phyloP scores from a whole-genome alignment of 805 yeast species.

The Alloascoidea africana region DNA sequence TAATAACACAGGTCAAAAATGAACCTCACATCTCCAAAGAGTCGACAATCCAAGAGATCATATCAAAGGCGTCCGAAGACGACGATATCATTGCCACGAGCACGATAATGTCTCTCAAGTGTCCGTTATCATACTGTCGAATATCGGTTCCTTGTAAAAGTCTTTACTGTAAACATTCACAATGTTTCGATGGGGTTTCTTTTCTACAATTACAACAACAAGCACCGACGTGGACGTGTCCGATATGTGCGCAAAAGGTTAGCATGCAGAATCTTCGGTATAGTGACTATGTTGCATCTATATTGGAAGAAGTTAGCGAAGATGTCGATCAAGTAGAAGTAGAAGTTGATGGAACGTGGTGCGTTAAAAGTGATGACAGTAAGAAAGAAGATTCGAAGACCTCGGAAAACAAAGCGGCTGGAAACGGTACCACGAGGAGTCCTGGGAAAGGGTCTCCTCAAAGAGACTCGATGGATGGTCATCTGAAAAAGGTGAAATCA shows the following conservation, averaged over 20 bases:
- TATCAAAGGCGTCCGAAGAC: slow-evolving; percentile 28
- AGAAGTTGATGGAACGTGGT: slow-evolving; percentile 65
- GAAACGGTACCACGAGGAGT: too few species aligned
- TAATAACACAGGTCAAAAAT: slow-evolving; percentile 24
- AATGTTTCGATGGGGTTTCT: slow-evolving; percentile 74
- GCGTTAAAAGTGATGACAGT: slow-evolving; percentile 11
- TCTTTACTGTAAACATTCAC: slow-evolving; percentile 58
- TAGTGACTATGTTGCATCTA: slow-evolving; percentile 58
- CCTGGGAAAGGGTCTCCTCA: too few species aligned
- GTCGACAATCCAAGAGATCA: slow-evolving; percentile 34
- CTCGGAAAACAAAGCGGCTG: too few species aligned
- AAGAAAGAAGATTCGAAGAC: not conserved
- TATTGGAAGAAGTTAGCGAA: slow-evolving; percentile 35
- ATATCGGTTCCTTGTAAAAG: slow-evolving; percentile 65
- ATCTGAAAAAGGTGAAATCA: too few species aligned
- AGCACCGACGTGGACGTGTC: slow-evolving; percentile 80
- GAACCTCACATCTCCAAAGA: slow-evolving; percentile 38
- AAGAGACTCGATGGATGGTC: too few species aligned
- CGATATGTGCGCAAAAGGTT: slow-evolving; percentile 50
- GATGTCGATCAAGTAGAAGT: slow-evolving; percentile 55
- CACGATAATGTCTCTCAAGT: slow-evolving; percentile 50
- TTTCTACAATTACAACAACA: slow-evolving; percentile 65
- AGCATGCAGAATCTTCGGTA: slow-evolving; percentile 45
- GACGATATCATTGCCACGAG: slow-evolving; percentile 61
- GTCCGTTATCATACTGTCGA: slow-evolving; percentile 64